Evolutionary conservation across 2,329 filamentous ascomycete genomes (phyloP), one percentile per base, ranked within the genome.

Genomic region (Diaporthe nobilis): DNA sequence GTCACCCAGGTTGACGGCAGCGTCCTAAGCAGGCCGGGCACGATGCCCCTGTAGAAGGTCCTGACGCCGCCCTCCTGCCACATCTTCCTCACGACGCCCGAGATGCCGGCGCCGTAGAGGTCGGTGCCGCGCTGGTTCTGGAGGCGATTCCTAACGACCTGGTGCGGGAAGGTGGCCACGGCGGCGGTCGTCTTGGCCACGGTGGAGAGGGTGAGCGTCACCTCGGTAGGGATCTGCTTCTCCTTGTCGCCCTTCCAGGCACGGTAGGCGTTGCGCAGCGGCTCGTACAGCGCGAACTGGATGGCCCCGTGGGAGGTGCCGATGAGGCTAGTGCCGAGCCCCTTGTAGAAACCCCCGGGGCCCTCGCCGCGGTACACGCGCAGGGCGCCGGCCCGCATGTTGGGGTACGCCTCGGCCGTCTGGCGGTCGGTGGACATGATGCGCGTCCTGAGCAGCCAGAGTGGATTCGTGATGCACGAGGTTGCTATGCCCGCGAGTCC

Each of bases 391-490:
- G 92, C 89, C 78, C 88, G 86, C 87, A 98, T 94, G 78, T 91
- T 93, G 22, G 91, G 89, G 84, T 99, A 99, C 1, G 96, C 97
- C 20, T 95, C 95, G 2, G 89, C 90, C 8, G 92, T 89, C 73
- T 90, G 88, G 68, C 91, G 90, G 79, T 97, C 94, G 5, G 94
- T 96, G 42, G 95, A 95, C 34, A 98, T 88, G 95, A 99, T 98
- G 78, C 97, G 94, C 12, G 96, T 98, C 87, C 98, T 98, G 83
- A 99, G 92, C 3, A 99, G 97, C 97, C 97, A 99, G 80, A 99
- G 93, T 3, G 97, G 97, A 83, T 98, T 98, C 42, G 97, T 98
- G 78, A 96, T 88, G 42, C 94, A 86, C 58, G 96, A 94, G 2
- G 95, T 98, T 55, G 94, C 84, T 25, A 93, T 87, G 42, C 96